These are phyloP conservation scores for Phytophthora kernoviae DNA, from an alignment of 352 stramenopile species.

Conservation along the genomic window DNA sequence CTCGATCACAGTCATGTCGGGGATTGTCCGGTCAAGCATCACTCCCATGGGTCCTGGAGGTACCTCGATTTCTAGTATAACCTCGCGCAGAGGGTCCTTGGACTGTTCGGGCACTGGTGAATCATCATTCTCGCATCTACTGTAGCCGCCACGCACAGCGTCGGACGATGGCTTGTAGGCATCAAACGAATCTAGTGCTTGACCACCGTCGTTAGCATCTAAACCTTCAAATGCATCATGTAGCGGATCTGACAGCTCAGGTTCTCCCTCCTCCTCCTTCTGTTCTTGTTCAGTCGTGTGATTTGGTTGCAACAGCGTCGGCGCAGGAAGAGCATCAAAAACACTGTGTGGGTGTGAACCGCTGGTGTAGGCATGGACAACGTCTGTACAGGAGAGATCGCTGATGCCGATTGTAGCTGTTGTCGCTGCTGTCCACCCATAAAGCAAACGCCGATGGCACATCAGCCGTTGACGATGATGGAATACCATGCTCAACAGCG, in stretches of 20 bases:
- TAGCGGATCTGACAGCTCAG: constrained; percentile 58
- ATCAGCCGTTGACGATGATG: constrained; percentile 21
- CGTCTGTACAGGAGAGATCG: constrained; percentile 14
- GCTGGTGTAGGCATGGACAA: constrained; percentile 5
- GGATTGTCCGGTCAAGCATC: constrained; percentile 79
- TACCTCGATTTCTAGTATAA: constrained; percentile 83
- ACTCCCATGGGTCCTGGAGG: constrained; percentile 82
- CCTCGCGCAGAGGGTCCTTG: constrained; percentile 68
- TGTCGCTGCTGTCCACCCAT: constrained; percentile 32
- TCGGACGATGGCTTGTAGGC: constrained; percentile 38
- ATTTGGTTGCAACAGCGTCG: constrained; percentile 36
- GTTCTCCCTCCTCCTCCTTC: constrained; percentile 36
- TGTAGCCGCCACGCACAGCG: constrained; percentile 10
- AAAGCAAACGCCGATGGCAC: constrained; percentile 54
- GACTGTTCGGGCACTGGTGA: constrained; percentile 25
- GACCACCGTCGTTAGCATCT: constrained; percentile 44
- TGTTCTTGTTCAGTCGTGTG: constrained; percentile 27
- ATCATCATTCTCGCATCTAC: constrained; percentile 4
- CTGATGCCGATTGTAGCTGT: constrained; percentile 13
- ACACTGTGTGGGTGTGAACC: constrained; percentile 41
- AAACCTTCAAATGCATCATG: constrained; percentile 84
- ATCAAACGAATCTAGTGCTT: constrained; percentile 45
- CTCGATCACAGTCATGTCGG: constrained; percentile 81
- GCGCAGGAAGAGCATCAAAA: constrained; percentile 63
- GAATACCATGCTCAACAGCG: constrained; percentile 26